A percentile compares a stretch with the other conserved stretches of the same genome.
phyloP scores from a whole-genome alignment of 495 filamentous ascomycete species.

The Penicillium turbatum region DNA sequence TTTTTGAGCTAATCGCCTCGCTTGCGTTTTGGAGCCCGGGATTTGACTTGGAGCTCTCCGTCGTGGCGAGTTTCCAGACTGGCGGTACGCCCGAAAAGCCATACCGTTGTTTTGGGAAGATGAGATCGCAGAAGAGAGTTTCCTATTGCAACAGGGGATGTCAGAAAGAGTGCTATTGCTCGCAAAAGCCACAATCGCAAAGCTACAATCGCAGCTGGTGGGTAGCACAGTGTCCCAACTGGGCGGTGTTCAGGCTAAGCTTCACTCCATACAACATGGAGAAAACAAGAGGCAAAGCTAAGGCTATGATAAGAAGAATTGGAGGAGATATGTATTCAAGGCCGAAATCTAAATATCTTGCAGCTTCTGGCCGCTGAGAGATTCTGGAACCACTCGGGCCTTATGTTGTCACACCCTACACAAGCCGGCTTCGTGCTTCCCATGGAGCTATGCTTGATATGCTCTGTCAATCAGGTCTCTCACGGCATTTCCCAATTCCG shows the following conservation, averaged over 20 bases:
- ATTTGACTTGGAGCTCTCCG: not conserved
- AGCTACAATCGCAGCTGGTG: not conserved
- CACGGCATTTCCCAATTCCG: conserved; percentile 24
- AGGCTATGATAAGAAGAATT: not conserved
- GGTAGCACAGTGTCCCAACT: not conserved
- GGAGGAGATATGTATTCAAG: not conserved
- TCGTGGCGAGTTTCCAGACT: not conserved
- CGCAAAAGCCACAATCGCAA: too few relatives aligned
- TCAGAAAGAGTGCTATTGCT: not conserved
- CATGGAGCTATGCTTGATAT: not conserved
- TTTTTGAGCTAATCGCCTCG: not conserved
- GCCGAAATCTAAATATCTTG: not conserved
- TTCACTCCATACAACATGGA: not conserved
- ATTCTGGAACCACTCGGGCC: not conserved
- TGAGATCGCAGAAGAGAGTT: not conserved
- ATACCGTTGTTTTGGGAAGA: not conserved
- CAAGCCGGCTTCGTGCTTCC: conserved; percentile 3
- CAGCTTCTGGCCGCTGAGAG: not conserved
- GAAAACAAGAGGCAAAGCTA: not conserved
- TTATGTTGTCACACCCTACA: not conserved
- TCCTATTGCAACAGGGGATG: not conserved
- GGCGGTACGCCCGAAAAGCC: not conserved
- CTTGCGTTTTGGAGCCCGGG: not conserved
- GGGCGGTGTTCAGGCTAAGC: not conserved
- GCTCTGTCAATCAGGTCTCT: conserved; percentile 19